Conservation (phyloP, 2,329 filamentous ascomycete genomes). For the Aspergillus luchuensis region DNA sequence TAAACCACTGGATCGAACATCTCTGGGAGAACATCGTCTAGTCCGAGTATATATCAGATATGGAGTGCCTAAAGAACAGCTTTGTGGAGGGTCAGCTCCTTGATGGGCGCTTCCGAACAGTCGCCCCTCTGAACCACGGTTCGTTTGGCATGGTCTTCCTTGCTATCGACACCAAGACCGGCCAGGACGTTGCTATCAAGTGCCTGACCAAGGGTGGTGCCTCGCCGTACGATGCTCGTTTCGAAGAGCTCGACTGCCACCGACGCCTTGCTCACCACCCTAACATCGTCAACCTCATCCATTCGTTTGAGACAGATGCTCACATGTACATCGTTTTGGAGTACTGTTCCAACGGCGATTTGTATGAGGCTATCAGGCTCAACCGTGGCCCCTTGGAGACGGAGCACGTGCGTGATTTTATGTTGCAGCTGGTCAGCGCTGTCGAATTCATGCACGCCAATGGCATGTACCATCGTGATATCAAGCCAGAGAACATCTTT, state of each 20-base stretch:
- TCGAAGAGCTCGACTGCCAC: slow-evolving; percentile 67
- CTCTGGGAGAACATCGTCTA: slow-evolving; percentile 20
- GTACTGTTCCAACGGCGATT: slow-evolving; percentile 90
- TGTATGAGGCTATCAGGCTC: slow-evolving; percentile 94
- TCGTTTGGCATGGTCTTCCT: slow-evolving; percentile 99
- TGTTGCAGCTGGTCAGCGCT: slow-evolving; percentile 89
- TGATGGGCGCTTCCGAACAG: slow-evolving; percentile 79
- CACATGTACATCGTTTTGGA: slow-evolving; percentile 93
- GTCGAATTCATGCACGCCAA: slow-evolving; percentile 88
- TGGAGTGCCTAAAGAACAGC: slow-evolving; percentile 40
- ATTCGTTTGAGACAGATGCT: slow-evolving; percentile 87
- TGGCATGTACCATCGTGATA: slow-evolving; percentile 93
- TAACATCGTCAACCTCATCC: slow-evolving; percentile 90
- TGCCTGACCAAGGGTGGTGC: slow-evolving; percentile 79
- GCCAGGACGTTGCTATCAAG: slow-evolving; percentile 88
- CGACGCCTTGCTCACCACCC: slow-evolving; percentile 75
- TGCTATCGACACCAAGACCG: slow-evolving; percentile 76
- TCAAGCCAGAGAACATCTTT: slow-evolving; percentile 99
- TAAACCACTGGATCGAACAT: slow-evolving; percentile 5
- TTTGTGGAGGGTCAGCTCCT: slow-evolving; percentile 40
- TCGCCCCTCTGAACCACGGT: slow-evolving; percentile 95
- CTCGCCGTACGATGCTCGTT: slow-evolving; percentile 76
- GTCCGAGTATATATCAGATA: slow-evolving; percentile 26
- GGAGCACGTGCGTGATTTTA: slow-evolving; percentile 94
- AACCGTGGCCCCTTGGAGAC: slow-evolving; percentile 89